These are phyloP conservation scores for Malbranchea zuffiana DNA, from an alignment of 2,329 filamentous ascomycete genomes.

Conservation along the genomic window DNA sequence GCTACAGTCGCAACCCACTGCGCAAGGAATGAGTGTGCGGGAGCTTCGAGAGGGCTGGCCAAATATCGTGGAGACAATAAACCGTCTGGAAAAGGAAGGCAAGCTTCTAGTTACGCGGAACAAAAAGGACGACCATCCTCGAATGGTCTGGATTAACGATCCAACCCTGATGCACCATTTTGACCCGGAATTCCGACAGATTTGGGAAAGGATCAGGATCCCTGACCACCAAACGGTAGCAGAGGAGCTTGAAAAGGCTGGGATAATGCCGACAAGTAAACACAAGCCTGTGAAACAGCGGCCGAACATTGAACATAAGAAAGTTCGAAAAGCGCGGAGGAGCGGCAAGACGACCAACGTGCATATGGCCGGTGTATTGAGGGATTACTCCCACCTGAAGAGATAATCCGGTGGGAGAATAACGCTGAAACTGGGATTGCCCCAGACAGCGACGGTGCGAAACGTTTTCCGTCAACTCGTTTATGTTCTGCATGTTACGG, in stretches of 20 bases:
- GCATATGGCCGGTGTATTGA: conserved; percentile 72
- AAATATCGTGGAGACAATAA: conserved; percentile 67
- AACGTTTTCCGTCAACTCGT: too few species aligned
- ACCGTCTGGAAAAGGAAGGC: conserved; percentile 64
- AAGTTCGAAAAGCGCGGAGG: conserved; percentile 62
- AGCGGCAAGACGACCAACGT: conserved; percentile 75
- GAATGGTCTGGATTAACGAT: conserved; percentile 83
- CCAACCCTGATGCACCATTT: conserved; percentile 62
- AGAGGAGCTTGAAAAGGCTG: conserved; percentile 62
- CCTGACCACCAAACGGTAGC: conserved; percentile 68
- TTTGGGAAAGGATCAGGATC: conserved; percentile 73
- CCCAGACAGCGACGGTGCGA: too few species aligned
- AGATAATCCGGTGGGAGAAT: conserved; percentile 22
- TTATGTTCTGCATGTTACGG: too few species aligned
- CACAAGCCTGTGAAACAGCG: conserved; percentile 54
- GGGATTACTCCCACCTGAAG: conserved; percentile 53
- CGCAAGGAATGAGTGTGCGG: conserved; percentile 70
- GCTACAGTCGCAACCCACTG: conserved; percentile 70
- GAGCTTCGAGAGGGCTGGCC: conserved; percentile 96
- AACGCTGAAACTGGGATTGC: too few species aligned
- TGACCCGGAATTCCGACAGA: conserved; percentile 68
- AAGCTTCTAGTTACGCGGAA: conserved; percentile 77
- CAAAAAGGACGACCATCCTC: conserved; percentile 81
- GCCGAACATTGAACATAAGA: conserved; percentile 51
- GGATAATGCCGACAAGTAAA: conserved; percentile 74